These are phyloP conservation scores for Fomes fomentarius DNA, from an alignment of 1,284 basidiomycete species.

Conservation along the genomic window DNA sequence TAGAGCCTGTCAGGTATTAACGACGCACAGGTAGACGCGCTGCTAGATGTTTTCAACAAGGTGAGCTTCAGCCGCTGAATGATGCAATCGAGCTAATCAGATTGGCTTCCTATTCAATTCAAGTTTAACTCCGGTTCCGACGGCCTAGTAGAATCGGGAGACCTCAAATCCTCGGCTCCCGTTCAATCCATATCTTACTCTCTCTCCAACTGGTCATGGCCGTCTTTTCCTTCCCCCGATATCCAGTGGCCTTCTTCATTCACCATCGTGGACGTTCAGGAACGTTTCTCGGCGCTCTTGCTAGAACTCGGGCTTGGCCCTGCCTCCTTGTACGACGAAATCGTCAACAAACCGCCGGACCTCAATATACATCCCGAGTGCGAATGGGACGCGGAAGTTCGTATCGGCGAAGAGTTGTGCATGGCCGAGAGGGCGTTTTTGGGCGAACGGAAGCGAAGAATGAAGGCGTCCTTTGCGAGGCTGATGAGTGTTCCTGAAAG, in stretches of 20 bases:
- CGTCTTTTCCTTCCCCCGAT: constrained; percentile 26
- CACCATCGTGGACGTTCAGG: constrained; percentile 30
- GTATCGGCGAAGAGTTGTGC: constrained; percentile 41
- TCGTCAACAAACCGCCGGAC: constrained; percentile 36
- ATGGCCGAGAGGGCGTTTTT: constrained; percentile 41
- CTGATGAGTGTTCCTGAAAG: constrained; percentile 37
- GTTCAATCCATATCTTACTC: constrained; percentile 30
- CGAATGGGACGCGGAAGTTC: constrained; percentile 44
- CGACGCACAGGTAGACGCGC: too few relatives aligned
- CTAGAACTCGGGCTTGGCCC: constrained; percentile 40
- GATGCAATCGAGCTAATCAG: too few relatives aligned
- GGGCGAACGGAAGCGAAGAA: constrained; percentile 35
- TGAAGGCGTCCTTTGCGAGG: constrained; percentile 38
- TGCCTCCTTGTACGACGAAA: constrained; percentile 39
- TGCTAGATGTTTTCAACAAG: too few relatives aligned
- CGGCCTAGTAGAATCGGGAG: too few relatives aligned
- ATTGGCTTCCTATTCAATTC: too few relatives aligned
- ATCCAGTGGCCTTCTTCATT: constrained; percentile 37
- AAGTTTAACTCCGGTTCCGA: too few relatives aligned
- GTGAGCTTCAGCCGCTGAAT: too few relatives aligned
- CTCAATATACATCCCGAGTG: constrained; percentile 39
- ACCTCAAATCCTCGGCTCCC: constrained; percentile 29
- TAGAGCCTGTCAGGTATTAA: too few relatives aligned
- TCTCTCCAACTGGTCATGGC: constrained; percentile 36
- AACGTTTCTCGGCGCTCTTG: constrained; percentile 34